Base-by-base conservation (phyloP, 345 rosid genomes). In the Murraya paniculata region DNA sequence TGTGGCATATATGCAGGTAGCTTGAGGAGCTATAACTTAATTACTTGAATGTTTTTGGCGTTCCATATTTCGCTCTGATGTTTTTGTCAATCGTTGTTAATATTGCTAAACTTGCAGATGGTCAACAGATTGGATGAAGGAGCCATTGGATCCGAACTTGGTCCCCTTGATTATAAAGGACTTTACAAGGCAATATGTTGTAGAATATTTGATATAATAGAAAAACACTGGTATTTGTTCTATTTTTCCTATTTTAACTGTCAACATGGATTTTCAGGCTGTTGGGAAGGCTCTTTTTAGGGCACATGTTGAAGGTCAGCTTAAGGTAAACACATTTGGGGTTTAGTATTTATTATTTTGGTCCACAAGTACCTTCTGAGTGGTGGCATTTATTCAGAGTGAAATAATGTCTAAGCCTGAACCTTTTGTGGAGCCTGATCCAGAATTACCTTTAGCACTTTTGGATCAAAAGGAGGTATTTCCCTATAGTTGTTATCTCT, bases 361-460 rank as follows among this genome's bases (percentile, higher is more conserved):
- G 62, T 80, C 66, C 66, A 24, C 19, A 53, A 64, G 58, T 7
- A 80, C 69, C 35, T 74, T 58, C 62, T 76, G 24, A 84, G 31
- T 64, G 21, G 59, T 39, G 78, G 28, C 71, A 78, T 66, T 74
- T 83, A 24, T 85, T 53, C 91, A 95, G 98, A 91, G 85, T 82
- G 98, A 95, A 86, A 95, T 95, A 78, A 93, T 93, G 98, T 92
- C 98, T 73, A 95, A 90, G 82, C 98, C 98, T 24, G 98, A 95
- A 84, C 85, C 88, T 71, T 95, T 93, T 86, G 98, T 95, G 62
- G 97, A 95, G 85, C 98, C 98, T 30, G 98, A 95, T 86, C 98
- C 95, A 6, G 91, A 95, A 57, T 79, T 95, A 85, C 98, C 98
- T 88, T 84, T 95, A 82, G 93, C 98, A 25, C 92, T 95, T 79